These are phyloP conservation scores for Cystobasidium onofrii DNA, from an alignment of 768 basidiomycete genomes.

Conservation along the genomic window DNA sequence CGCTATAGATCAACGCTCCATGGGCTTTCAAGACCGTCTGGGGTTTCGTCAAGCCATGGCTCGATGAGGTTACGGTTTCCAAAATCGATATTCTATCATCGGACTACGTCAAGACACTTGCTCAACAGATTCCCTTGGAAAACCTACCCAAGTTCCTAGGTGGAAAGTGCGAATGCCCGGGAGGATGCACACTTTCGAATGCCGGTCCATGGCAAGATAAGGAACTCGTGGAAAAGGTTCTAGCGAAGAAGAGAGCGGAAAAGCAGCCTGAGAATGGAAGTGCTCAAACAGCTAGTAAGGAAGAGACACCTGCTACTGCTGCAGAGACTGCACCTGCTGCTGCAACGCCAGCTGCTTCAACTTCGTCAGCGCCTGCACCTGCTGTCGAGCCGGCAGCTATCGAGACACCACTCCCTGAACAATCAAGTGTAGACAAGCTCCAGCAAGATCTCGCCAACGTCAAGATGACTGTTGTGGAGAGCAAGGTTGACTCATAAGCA, in stretches of 20 bases:
- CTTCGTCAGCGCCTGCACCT: neutral
- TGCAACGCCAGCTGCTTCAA: neutral
- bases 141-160: slow-evolving; percentile 76
- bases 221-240: neutral
- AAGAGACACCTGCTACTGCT: neutral
- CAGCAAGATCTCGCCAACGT: neutral
- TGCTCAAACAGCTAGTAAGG: neutral
- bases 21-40: slow-evolving; percentile 86
- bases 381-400: neutral
- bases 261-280: neutral
- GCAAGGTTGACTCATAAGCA: slow-evolving; percentile 11
- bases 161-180: slow-evolving; percentile 65
- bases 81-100: slow-evolving; percentile 87
- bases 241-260: slow-evolving; percentile 18
- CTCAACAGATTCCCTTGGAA: slow-evolving; percentile 72
- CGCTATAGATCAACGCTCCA: slow-evolving; percentile 67
- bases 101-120: slow-evolving; percentile 63
- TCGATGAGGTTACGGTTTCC: slow-evolving; percentile 86
- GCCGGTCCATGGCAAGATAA: slow-evolving; percentile 52
- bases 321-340: neutral
- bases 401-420: neutral
- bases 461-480: slow-evolving; percentile 21
- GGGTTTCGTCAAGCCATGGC: slow-evolving; percentile 79
- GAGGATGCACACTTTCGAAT: slow-evolving; percentile 79
- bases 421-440: neutral